These are phyloP conservation scores for Dalbergia cochinchinensis DNA, from an alignment of 306 rosid genomes.

Conservation along the genomic window DNA sequence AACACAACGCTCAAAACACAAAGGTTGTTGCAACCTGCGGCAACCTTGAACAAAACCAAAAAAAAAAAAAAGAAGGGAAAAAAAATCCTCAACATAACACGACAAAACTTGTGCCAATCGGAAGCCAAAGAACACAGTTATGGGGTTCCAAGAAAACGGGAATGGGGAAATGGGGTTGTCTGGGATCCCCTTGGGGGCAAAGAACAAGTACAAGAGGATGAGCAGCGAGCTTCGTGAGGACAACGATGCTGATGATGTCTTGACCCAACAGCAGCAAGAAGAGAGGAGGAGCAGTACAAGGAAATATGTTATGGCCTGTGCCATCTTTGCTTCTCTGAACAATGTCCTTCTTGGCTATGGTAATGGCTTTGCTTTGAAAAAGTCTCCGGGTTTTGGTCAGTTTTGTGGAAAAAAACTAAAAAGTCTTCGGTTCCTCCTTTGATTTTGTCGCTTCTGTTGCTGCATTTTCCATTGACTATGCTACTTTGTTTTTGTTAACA, in stretches of 20 bases:
- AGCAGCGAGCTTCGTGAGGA: conserved; percentile 62
- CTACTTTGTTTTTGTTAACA: neutral
- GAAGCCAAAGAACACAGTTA: conserved; percentile 29
- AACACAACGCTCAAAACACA: neutral
- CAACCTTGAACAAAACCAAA: neutral
- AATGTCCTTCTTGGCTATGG: conserved; percentile 98
- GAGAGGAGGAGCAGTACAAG: conserved; percentile 57
- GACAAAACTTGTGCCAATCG: conserved; percentile 16
- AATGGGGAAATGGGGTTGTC: conserved; percentile 72
- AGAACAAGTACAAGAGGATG: conserved; percentile 87
- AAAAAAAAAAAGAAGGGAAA: neutral
- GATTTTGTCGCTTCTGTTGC: neutral
- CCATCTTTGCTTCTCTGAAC: conserved; percentile 94
- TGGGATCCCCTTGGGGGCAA: conserved; percentile 70
- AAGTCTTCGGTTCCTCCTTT: conserved; percentile 1
- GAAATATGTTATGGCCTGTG: conserved; percentile 87
- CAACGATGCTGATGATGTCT: conserved; percentile 56
- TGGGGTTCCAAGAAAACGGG: conserved; percentile 80
- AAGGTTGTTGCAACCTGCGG: conserved; percentile 13
- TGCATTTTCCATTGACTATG: conserved; percentile 33
- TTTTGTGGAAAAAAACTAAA: conserved; percentile 11
- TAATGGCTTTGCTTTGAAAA: conserved; percentile 38
- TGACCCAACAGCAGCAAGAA: conserved; percentile 50
- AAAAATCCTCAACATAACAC: neutral
- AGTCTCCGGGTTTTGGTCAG: conserved; percentile 9